Evolutionary conservation across 371 early-diverging fungal species (phyloP), one percentile per base, ranked within the genome.

Genomic region (Syncephalastrum sp.): DNA sequence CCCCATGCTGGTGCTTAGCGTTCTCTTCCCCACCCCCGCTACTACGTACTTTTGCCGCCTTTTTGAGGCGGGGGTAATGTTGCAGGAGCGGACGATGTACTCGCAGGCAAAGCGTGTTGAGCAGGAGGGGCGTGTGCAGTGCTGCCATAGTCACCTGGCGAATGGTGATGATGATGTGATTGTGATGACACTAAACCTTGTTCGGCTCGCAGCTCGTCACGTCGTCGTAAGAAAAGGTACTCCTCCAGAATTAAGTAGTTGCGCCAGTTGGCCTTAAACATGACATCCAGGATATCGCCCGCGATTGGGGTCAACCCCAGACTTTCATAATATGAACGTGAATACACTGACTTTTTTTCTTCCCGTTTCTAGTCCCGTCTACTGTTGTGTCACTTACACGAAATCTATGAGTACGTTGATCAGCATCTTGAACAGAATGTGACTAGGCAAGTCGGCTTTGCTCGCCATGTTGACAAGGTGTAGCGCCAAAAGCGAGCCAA

Each of bases 191-290:
- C 38, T 33, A 52, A 17, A 14, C 67, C 68, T 46, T 64, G 56
- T 50, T 77, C 77, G 8, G 51, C 54, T 45, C 70, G 50, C 24
- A 74, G 46, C 51, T 74, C 70, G 47, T 79, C 79, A 8, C 68
- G 59, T 54, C 72, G 57, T 43, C 79, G 62, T 15, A 62, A 27
- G 44, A 77, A 61, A 7, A 82, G 52, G 41, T 62, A 77, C 41
- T 76, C 71, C 53, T 82, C 75, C 42, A 82, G 58, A 4, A 82
- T 43, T 23, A 64, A 24, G 13, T 75, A 69, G 59, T 82, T 82
- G 25, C 73, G 65, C 60, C 65, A 68, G 47, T 82, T 82, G 33
- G 72, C 68, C 60, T 79, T 78, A 45, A 67, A 77, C n/a, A 80
- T 45, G 15, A 70, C 62, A 54, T 82, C 82, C 42, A 76, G 38